A percentile compares a stretch with the other conserved stretches of the same genome.
Conservation (phyloP, 2,329 filamentous ascomycete genomes). For the Calonectria pauciramosa region DNA sequence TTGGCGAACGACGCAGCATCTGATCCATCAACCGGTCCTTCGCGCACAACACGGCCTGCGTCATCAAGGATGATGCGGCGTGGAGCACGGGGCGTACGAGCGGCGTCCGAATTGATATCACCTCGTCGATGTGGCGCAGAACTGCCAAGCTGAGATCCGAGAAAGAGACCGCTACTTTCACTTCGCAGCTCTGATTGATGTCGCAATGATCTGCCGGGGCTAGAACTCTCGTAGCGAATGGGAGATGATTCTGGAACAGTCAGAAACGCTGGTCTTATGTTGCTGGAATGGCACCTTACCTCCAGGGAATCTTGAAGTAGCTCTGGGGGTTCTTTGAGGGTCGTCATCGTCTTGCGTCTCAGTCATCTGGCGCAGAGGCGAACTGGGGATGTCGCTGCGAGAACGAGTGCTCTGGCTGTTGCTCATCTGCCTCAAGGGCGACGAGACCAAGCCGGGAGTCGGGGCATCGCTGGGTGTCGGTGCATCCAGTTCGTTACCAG, state of each 20-base stretch:
- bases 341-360: slow-evolving; percentile 67
- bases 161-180: slow-evolving; percentile 89
- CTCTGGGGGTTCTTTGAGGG: slow-evolving; percentile 79
- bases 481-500: slow-evolving; percentile 45
- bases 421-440: slow-evolving; percentile 69
- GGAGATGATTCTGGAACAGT: slow-evolving; percentile 83
- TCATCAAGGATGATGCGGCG: slow-evolving; percentile 73
- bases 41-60: slow-evolving; percentile 68
- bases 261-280: slow-evolving; percentile 2
- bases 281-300: slow-evolving; percentile 61
- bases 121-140: slow-evolving; percentile 74
- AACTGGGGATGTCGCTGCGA: slow-evolving; percentile 63
- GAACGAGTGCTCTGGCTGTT: slow-evolving; percentile 66
- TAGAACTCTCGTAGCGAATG: slow-evolving; percentile 92
- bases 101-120: slow-evolving; percentile 87
- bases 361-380: slow-evolving; percentile 71
- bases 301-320: slow-evolving; percentile 71
- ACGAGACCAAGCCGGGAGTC: slow-evolving; percentile 59
- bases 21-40: slow-evolving; percentile 65
- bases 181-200: slow-evolving; percentile 81
- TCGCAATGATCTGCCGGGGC: slow-evolving; percentile 75
- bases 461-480: slow-evolving; percentile 48
- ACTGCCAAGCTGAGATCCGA: slow-evolving; percentile 72
- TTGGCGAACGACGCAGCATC: slow-evolving; percentile 74
- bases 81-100: slow-evolving; percentile 66